Conservation (phyloP, 495 filamentous ascomycete genomes). For the Penicillium alfredii region DNA sequence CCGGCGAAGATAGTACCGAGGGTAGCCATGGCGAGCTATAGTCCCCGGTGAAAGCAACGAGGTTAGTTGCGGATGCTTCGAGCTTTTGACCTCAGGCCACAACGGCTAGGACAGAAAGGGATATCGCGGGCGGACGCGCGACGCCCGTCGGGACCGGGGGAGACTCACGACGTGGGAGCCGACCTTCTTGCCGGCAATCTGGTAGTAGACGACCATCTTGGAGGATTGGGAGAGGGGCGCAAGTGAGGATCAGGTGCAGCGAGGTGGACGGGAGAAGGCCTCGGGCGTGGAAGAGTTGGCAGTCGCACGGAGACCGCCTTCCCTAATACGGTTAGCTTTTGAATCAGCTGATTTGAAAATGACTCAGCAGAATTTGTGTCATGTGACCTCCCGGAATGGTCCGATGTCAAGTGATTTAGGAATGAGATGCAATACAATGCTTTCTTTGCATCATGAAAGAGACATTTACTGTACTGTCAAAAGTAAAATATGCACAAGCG, state of each 20-base stretch:
- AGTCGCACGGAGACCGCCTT: constrained; percentile 25
- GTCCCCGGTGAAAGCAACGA: no score
- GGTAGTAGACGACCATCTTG: constrained; percentile 87
- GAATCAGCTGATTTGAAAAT: constrained; percentile 4
- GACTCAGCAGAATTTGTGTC: constrained; percentile 20
- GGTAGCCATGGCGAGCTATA: constrained; percentile 79
- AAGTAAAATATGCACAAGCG: constrained; percentile 1
- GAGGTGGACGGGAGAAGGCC: constrained; percentile 27
- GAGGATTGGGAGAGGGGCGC: constrained; percentile 27
- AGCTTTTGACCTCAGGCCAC: no score
- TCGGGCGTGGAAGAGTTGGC: constrained; percentile 19
- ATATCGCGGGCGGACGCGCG: constrained; percentile 13
- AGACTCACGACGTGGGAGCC: constrained; percentile 91
- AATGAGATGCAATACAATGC: no score
- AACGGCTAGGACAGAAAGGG: constrained; percentile 21
- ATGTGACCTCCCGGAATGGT: constrained; percentile 24
- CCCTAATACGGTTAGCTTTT: constrained; percentile 16
- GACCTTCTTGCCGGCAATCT: constrained; percentile 80
- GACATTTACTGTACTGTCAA: no score
- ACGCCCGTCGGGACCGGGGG: no score
- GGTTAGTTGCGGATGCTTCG: constrained; percentile 6
- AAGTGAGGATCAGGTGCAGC: constrained; percentile 33
- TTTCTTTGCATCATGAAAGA: no score
- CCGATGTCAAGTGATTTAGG: constrained; percentile 19
- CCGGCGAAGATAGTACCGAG: constrained; percentile 63